Evolutionary conservation across 306 rosid genomes (phyloP), one percentile per base, ranked within the genome.

Genomic region (Oemleria cerasiformis): DNA sequence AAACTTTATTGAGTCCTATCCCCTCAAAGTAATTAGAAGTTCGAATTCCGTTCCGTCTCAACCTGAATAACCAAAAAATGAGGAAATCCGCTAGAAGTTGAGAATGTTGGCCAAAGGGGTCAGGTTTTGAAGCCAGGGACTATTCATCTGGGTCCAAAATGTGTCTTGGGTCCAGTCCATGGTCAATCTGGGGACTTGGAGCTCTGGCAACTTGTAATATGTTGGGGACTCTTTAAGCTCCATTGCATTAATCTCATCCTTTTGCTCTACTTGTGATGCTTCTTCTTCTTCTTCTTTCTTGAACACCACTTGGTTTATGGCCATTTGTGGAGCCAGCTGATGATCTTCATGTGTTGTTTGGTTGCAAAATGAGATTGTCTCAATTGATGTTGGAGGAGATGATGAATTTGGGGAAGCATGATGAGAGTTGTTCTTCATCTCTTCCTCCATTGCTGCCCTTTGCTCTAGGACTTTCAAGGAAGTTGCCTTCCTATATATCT

Each of bases 401-500:
- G 84, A 42, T 16, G 75, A 43, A 43, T 71, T 11, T 17, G 86
- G 84, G 56, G 85, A 86, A 17, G 83, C 84, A 42, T 60, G 71
- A 42, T 60, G 71, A 0, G 87, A 61, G 73, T 50, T 84, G 79
- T 78, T 89, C 74, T 65, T 78, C 66, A 65, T 77, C 62, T 91
- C 95, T 80, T 87, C 95, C 74, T 89, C 97, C 69, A 69, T 71
- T 21, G 90, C 89, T 73, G 97, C 97, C 50, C 96, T 94, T 75
- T 91, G 90, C 79, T 94, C 99, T 11, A 94, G 63, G 49, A 88
- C 99, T 69, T 94, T 94, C 95, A 94, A 83, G 0, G 99, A 91
- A 71, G 99, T 94, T 67, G 99, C 99, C 85, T 94, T 94, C 73
- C 94, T 67, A 20, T 94, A 94, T 67, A 94, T 90, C 84, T 91